These are phyloP conservation scores for Canavalia gladiata DNA, from an alignment of 306 rosid species.

Conservation along the genomic window DNA sequence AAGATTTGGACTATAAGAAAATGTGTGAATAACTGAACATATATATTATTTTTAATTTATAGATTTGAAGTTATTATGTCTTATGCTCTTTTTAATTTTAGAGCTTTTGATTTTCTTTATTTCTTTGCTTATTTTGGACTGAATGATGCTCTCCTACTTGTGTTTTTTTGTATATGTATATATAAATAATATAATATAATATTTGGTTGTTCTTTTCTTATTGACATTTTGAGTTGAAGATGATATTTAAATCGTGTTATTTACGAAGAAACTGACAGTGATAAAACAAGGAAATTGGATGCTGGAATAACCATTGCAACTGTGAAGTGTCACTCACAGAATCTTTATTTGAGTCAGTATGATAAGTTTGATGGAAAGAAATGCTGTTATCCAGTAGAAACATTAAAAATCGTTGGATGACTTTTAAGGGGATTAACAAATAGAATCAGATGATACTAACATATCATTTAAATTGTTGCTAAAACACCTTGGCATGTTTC, in stretches of 20 bases:
- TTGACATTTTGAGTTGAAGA: not conserved
- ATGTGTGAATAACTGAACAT: not conserved
- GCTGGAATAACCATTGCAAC: not conserved
- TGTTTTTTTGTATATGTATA: not conserved
- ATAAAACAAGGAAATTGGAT: not conserved
- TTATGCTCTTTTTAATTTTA: not conserved
- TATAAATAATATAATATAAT: no score
- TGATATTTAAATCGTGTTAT: not conserved
- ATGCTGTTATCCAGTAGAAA: not conserved
- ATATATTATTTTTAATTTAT: not conserved
- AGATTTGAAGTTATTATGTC: not conserved
- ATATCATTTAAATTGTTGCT: not conserved
- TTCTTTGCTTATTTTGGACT: slow-evolving; percentile 6
- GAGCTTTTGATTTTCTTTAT: not conserved
- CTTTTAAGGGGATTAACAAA: slow-evolving; percentile 2
- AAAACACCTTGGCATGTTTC: slow-evolving; percentile 9
- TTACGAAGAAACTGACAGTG: not conserved
- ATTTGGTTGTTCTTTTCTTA: not conserved
- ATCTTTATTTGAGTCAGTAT: not conserved
- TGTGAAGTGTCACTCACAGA: not conserved
- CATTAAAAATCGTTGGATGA: not conserved
- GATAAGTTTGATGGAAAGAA: slow-evolving; percentile 5
- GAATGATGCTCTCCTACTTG: slow-evolving; percentile 3
- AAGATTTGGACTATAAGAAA: not conserved
- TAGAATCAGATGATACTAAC: not conserved